phyloP scores from a whole-genome alignment of 2,329 filamentous ascomycete species.

The Lomentospora prolificans region DNA sequence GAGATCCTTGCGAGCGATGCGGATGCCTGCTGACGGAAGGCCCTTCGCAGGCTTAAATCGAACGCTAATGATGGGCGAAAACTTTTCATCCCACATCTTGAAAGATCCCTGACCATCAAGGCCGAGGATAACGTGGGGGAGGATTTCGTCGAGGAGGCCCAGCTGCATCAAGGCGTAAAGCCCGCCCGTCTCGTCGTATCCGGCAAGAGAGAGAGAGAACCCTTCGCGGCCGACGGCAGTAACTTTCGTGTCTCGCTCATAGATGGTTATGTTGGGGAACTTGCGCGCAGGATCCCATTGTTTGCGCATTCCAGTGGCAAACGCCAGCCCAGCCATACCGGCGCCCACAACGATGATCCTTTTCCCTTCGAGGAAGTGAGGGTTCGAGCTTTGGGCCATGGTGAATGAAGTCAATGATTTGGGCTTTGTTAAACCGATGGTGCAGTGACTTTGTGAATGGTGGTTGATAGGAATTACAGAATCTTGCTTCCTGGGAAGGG shows the following conservation, averaged over 20 bases:
- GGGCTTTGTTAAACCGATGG: no score
- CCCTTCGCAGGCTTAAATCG: slow-evolving; percentile 19
- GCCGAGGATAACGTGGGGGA: slow-evolving; percentile 22
- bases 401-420: no score
- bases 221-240: slow-evolving; percentile 21
- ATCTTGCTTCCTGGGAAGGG: no score
- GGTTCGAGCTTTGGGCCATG: no score
- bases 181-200: slow-evolving; percentile 23
- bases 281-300: slow-evolving; percentile 22
- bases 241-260: slow-evolving; percentile 29
- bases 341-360: slow-evolving; percentile 32
- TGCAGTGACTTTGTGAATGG: no score
- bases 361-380: slow-evolving; percentile 26
- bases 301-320: slow-evolving; percentile 28
- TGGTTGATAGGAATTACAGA: no score
- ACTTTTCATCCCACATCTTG: slow-evolving; percentile 29
- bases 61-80: slow-evolving; percentile 23
- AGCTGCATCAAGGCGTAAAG: slow-evolving; percentile 28
- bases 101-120: slow-evolving; percentile 22
- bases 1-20: slow-evolving; percentile 26
- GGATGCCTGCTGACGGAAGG: slow-evolving; percentile 25
- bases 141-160: slow-evolving; percentile 24
- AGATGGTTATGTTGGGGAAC: slow-evolving; percentile 26
- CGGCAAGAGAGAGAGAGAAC: slow-evolving; percentile 29
- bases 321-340: slow-evolving; percentile 32